These are phyloP conservation scores for Nitzschia putrida DNA, from an alignment of 108 stramenopile genomes.

Conservation along the genomic window DNA sequence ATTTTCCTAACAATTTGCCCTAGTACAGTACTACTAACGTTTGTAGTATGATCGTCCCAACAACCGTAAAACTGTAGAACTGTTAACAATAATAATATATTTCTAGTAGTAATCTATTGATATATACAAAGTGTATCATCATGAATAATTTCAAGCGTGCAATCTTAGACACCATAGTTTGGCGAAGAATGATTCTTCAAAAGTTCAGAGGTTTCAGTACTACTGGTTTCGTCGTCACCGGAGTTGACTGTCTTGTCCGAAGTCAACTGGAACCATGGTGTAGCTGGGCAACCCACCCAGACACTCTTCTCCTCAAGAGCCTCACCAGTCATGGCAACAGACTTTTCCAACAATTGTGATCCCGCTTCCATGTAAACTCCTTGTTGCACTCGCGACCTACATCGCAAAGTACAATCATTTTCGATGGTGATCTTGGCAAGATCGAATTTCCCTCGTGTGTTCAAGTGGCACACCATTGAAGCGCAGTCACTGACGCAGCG, in stretches of 20 bases:
- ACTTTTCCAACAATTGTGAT: conserved; percentile 50
- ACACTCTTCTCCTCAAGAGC: conserved; percentile 46
- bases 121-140: no score
- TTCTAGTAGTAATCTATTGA: no score
- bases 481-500: conserved; percentile 47
- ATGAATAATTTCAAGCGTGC: no score
- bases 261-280: neutral
- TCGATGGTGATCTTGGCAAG: conserved; percentile 38
- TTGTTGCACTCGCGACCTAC: conserved; percentile 45
- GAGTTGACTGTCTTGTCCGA: neutral
- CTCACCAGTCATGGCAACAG: conserved; percentile 58
- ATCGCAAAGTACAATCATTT: conserved; percentile 33
- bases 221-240: no score
- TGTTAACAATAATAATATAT: no score
- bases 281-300: conserved; percentile 57
- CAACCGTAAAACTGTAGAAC: no score
- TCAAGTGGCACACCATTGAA: conserved; percentile 55
- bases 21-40: no score
- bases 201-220: no score
- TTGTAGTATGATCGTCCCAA: no score
- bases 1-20: no score
- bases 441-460: conserved; percentile 61
- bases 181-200: no score
- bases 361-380: conserved; percentile 47
- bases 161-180: no score